Evolutionary conservation across 2,329 filamentous ascomycete genomes (phyloP).

Genomic region (Alternaria brassicae): DNA sequence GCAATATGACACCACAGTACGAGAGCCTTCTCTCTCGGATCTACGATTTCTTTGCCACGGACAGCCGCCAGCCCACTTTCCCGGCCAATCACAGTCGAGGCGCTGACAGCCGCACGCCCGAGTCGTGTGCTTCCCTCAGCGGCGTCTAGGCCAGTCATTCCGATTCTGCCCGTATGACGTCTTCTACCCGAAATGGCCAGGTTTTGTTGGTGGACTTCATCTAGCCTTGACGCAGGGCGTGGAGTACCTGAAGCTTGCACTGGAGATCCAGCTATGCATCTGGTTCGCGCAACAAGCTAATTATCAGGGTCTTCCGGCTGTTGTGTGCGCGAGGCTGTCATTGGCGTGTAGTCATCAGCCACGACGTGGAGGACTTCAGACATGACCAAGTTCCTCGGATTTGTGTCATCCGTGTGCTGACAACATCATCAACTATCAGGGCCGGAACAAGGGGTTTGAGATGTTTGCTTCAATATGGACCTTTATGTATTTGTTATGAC

Average conservation of each 20-base stretch:
- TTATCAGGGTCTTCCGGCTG: slow-evolving; percentile 13
- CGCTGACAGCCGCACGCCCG: slow-evolving; percentile 6
- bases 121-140: slow-evolving; percentile 18
- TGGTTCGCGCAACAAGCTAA: slow-evolving; percentile 1
- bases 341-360: neutral
- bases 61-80: neutral
- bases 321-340: slow-evolving; percentile 6
- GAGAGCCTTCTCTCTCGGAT: slow-evolving; percentile 11
- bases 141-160: slow-evolving; percentile 15
- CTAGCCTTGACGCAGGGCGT: slow-evolving; percentile 11
- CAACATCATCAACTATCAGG: neutral
- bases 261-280: neutral
- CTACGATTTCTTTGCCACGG: slow-evolving; percentile 17
- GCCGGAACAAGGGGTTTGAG: neutral
- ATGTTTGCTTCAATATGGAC: neutral
- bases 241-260: slow-evolving; percentile 15
- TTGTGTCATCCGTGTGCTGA: neutral
- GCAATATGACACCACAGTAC: slow-evolving; percentile 1
- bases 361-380: neutral
- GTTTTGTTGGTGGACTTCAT: slow-evolving; percentile 11
- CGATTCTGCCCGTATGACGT: slow-evolving; percentile 35
- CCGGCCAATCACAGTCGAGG: slow-evolving; percentile 17
- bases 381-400: neutral
- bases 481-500: neutral
- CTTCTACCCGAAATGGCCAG: neutral